Evolutionary conservation across 2,329 filamentous ascomycete species (phyloP).

Genomic region (Triangularia setosa): DNA sequence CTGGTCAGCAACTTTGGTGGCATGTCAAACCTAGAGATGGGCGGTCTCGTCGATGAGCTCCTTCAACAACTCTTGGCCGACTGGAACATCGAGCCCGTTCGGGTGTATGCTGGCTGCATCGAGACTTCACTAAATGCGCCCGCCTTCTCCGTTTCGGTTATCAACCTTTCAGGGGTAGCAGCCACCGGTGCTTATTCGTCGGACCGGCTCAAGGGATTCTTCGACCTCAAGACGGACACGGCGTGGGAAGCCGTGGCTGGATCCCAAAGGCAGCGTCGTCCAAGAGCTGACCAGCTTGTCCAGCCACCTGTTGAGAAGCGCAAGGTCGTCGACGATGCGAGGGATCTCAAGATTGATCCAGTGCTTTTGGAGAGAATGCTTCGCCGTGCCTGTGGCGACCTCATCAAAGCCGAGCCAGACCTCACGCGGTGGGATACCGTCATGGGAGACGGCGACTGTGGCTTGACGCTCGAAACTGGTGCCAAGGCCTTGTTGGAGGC

Average conservation of each 20-base stretch:
- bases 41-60: conserved; percentile 51
- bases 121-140: conserved; percentile 71
- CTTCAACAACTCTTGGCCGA: conserved; percentile 44
- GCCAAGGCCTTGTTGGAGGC: conserved; percentile 47
- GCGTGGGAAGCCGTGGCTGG: conserved; percentile 51
- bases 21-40: conserved; percentile 54
- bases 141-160: conserved; percentile 64
- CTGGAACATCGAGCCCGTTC: conserved; percentile 48
- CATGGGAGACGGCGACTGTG: conserved; percentile 65
- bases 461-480: conserved; percentile 56
- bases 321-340: conserved; percentile 36
- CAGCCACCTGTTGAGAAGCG: conserved; percentile 33
- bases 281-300: conserved; percentile 44
- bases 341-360: conserved; percentile 50
- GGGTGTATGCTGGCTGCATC: conserved; percentile 59
- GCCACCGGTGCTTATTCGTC: conserved; percentile 42
- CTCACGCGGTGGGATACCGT: conserved; percentile 60
- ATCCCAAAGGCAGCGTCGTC: conserved; percentile 37
- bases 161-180: conserved; percentile 53
- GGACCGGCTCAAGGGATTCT: conserved; percentile 56
- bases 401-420: conserved; percentile 57
- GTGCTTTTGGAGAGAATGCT: conserved; percentile 51
- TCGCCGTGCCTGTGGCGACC: conserved; percentile 47
- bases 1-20: conserved; percentile 59
- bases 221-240: conserved; percentile 61